phyloP scores from a whole-genome alignment of 257 asterid genomes.

The Handroanthus guayacan region DNA sequence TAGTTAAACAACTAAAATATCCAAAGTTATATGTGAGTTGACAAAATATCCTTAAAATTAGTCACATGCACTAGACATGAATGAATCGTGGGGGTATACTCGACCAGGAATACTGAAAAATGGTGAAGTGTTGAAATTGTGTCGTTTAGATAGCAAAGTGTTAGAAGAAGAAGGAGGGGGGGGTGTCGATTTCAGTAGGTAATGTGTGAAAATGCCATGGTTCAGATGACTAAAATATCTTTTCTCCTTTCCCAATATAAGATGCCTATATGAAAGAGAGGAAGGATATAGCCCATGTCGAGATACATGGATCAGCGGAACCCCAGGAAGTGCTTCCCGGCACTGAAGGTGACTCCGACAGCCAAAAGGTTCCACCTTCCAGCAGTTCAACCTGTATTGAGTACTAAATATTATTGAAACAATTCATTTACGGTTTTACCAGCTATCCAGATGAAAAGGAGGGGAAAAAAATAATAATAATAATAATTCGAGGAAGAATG shows the following conservation, averaged over 20 bases:
- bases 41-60: too few species aligned
- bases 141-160: too few species aligned
- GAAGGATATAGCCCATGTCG: constrained; percentile 99
- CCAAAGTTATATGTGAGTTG: too few species aligned
- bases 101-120: too few species aligned
- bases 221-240: too few species aligned
- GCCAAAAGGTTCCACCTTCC: constrained; percentile 99
- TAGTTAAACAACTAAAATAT: too few species aligned
- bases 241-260: neutral
- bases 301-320: constrained; percentile 80
- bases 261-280: constrained; percentile 15
- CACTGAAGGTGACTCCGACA: constrained; percentile 97
- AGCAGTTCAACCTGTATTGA: constrained; percentile 80
- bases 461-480: neutral
- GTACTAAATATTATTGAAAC: constrained; percentile 27
- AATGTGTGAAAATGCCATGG: too few species aligned
- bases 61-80: too few species aligned
- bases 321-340: constrained; percentile 99
- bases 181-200: too few species aligned
- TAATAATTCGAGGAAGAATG: neutral
- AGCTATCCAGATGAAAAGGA: neutral
- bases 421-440: neutral
- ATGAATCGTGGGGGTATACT: too few species aligned
- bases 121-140: too few species aligned
- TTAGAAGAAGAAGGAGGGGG: too few species aligned